These are phyloP conservation scores for Claviceps paspali DNA, from an alignment of 2,329 filamentous ascomycete species.

Conservation along the genomic window DNA sequence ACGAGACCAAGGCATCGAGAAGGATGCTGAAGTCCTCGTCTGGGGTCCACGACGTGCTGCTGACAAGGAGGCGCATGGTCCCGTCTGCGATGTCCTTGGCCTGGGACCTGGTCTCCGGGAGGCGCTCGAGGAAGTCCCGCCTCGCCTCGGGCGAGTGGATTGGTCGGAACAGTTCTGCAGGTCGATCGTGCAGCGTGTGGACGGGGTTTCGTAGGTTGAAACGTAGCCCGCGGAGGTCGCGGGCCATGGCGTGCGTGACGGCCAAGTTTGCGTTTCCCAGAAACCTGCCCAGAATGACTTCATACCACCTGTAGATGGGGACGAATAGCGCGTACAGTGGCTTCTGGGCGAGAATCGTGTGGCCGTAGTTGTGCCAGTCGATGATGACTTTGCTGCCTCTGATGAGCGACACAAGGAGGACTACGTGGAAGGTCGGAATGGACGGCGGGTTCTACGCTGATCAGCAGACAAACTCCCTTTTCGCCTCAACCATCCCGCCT, in stretches of 20 bases:
- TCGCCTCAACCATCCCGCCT: too few relatives aligned
- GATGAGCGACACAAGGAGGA: constrained; percentile 55
- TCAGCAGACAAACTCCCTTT: constrained; percentile 2
- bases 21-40: constrained; percentile 91
- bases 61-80: constrained; percentile 58
- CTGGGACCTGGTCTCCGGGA: constrained; percentile 49
- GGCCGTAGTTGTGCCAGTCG: constrained; percentile 99
- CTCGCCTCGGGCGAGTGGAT: constrained; percentile 33
- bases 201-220: constrained; percentile 52
- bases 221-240: constrained; percentile 46
- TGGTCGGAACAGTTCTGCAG: constrained; percentile 68
- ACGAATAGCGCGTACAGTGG: constrained; percentile 59
- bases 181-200: constrained; percentile 70
- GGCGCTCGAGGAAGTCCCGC: constrained; percentile 42
- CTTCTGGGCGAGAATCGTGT: constrained; percentile 66
- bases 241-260: constrained; percentile 79
- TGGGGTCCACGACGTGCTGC: constrained; percentile 91
- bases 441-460: constrained; percentile 72
- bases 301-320: constrained; percentile 59
- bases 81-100: constrained; percentile 43
- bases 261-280: constrained; percentile 63
- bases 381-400: constrained; percentile 73
- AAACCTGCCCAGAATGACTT: constrained; percentile 51
- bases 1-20: constrained; percentile 64
- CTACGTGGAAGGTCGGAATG: constrained; percentile 74